Evolutionary conservation across 2,329 filamentous ascomycete species (phyloP), one percentile per base, ranked within the genome.

Genomic region (Sclerotinia sclerotiorum): DNA sequence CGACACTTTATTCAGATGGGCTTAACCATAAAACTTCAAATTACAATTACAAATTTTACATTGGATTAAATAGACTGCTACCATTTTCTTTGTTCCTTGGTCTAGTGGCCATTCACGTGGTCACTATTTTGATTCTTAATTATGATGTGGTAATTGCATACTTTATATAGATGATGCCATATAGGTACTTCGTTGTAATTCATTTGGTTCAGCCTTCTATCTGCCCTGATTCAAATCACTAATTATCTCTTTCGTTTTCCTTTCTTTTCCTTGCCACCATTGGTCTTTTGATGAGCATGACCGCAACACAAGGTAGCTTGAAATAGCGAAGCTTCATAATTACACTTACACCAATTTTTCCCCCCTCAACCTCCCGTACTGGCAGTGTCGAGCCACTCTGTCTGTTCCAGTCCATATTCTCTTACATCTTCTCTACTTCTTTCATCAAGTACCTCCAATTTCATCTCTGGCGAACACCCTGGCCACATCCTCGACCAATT

Each of bases 341-440:
- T 3, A 39, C 42, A 42, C 29, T 21, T 56, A 10, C 32, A 27
- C 29, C 29, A 13, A 1, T 10, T n/a, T 35, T 19, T 19, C 29
- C 6, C 10, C 35, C 35, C 10, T 10, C 35, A 39, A 35, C 32
- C 32, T 35, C 5, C 42, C 57, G 10, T 32, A 17, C 27, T 21
- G 11, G 13, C 6, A 32, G 29, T 3, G 17, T 15, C 13, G 27
- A 48, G 19, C 27, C 32, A n/a, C 42, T 24, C 55, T 60, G n/a
- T 46, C 57, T 48, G 42, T 29, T 60, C 42, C 57, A 60, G 21
- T 42, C 57, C 57, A 48, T 46, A 29, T 27, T 17, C 19, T 46
- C 57, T 32, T 60, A n/a, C n/a, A n/a, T n/a, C n/a, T n/a, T 60
- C 39, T 60, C 56, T 11, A 44, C 56, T 58, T 44, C 56, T 39